A percentile compares a stretch with the other conserved stretches of the same genome.
Conservation (phyloP, 2,329 filamentous ascomycete species). For the Colletotrichum sp. region DNA sequence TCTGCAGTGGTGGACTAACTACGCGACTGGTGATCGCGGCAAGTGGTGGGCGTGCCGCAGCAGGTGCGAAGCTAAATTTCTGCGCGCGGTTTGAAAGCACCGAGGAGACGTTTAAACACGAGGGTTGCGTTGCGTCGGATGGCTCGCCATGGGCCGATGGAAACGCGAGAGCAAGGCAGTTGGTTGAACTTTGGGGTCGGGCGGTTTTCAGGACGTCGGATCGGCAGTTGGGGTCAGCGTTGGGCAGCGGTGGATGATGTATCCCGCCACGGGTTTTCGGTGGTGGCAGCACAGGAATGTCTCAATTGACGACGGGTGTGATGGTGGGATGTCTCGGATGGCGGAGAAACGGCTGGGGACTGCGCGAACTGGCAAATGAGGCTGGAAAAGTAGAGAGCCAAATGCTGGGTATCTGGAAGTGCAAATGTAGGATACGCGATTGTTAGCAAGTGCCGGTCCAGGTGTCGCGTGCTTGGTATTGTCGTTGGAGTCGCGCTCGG, state of each 20-base stretch:
- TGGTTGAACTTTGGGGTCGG: neutral
- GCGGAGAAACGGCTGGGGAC: neutral
- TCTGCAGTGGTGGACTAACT: neutral
- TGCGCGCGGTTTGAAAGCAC: neutral
- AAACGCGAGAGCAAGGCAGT: neutral
- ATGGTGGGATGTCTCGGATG: conserved; percentile 1
- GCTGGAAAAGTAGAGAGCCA: neutral
- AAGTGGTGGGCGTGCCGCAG: conserved; percentile 1
- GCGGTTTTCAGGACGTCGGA: neutral
- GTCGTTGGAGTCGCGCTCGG: neutral
- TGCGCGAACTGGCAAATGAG: neutral
- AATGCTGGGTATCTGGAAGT: conserved; percentile 14
- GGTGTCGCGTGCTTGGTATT: neutral
- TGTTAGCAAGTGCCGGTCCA: neutral
- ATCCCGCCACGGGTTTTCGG: neutral
- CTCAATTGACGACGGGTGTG: conserved; percentile 1
- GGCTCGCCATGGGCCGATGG: neutral
- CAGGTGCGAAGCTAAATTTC: neutral
- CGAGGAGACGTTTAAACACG: neutral
- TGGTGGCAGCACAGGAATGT: conserved; percentile 12
- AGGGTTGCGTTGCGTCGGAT: neutral
- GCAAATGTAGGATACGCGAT: neutral
- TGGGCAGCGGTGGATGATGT: neutral
- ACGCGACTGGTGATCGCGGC: neutral
- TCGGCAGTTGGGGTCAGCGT: neutral